Evolutionary conservation across 1,284 basidiomycete species (phyloP).

Genomic region (Rhodofomes roseus): DNA sequence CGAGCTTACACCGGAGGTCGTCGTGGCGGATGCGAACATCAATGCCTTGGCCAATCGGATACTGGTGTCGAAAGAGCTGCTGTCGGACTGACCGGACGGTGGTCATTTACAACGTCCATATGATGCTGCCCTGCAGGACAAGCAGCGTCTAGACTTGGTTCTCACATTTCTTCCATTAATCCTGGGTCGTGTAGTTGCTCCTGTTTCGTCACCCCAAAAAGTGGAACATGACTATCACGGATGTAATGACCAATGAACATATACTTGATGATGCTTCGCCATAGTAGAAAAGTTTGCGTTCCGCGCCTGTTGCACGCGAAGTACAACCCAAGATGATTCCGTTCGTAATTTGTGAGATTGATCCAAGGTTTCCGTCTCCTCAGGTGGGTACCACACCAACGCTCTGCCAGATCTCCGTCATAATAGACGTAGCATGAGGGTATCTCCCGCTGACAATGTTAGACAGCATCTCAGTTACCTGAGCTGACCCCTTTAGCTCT

Average conservation of each 20-base stretch:
- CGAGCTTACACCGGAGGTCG: slow-evolving; percentile 86
- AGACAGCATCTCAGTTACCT: background rate
- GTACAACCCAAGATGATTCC: too few relatives aligned
- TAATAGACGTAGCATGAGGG: background rate
- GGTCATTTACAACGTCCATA: background rate
- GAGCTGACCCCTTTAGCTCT: background rate
- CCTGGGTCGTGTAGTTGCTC: background rate
- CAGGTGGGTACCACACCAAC: background rate
- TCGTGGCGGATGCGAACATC: slow-evolving; percentile 92
- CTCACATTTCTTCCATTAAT: background rate
- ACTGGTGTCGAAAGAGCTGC: slow-evolving; percentile 73
- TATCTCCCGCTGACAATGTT: background rate
- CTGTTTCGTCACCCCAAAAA: background rate
- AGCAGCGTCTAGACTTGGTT: background rate
- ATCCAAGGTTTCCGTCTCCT: too few relatives aligned
- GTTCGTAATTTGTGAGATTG: too few relatives aligned
- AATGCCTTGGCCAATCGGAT: slow-evolving; percentile 79
- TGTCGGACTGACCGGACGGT: slow-evolving; percentile 31
- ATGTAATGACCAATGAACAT: too few relatives aligned
- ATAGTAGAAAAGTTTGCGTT: too few relatives aligned
- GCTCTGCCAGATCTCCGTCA: background rate
- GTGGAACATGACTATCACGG: background rate
- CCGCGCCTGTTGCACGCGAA: too few relatives aligned
- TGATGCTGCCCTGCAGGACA: background rate
- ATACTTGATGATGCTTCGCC: too few relatives aligned